Base-by-base conservation (phyloP, 73 alveolate species). In the Paramecium octaurelia region DNA sequence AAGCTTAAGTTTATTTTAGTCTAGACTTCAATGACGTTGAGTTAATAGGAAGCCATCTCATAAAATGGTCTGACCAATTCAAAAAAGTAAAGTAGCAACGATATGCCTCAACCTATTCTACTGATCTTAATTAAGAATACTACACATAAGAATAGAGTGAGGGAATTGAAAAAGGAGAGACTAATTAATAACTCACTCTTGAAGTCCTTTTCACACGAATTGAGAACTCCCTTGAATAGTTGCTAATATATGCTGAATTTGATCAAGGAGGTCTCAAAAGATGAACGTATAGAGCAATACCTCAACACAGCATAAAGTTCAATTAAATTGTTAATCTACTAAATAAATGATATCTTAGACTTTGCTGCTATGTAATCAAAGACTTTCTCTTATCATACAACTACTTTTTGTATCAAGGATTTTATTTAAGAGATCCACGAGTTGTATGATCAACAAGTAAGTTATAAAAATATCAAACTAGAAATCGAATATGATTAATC, bases 181-280 rank as follows among this genome's bases (percentile, higher is more conserved):
- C 12, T 27, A 14, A 21, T 73, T 31, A 36, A 73, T 3, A 73
- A 38, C 40, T 35, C 59, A 12, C 27, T 73, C 1, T 43, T 73
- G 18, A 73, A 73, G 8, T 80, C 94, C 8, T 83, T 89, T 14
- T 70, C 92, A 6, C 94, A 89, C 46, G 94, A 89, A 71, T 46
- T 89, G 4, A 89, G 94, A 89, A 89, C 94, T 43, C 94, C 94
- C 21, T 89, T 89, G 18, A 89, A 89, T 43, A 58, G 94, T 46
- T 71, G 89, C 29, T 36, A 58, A 21, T 73, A 77, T 6, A 70
- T 89, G 91, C 57, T 89, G 11, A 85, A 71, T 38, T 24, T 71
- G 5, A 34, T 71, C 9, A 64, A 16, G 76, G 71, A 58, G 34
- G 43, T 23, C 16, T 27, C 80, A 40, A 59, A 71, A 40, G 75